Conservation (phyloP, 768 basidiomycete genomes). For the Tulasnella sp. region DNA sequence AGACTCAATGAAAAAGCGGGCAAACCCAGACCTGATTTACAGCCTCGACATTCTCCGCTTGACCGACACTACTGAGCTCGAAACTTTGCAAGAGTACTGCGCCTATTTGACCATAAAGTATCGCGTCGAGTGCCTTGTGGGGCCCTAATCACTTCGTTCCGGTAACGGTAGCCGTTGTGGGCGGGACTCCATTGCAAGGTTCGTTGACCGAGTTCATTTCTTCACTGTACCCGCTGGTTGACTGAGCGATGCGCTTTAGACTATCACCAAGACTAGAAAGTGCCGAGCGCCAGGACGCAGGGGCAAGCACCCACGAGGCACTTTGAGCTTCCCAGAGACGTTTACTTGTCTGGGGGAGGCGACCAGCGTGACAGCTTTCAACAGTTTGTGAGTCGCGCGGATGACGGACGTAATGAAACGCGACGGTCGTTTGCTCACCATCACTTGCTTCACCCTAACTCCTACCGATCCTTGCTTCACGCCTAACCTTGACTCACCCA, state of each 20-base stretch:
- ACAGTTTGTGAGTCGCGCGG: conserved; percentile 6
- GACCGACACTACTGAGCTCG: not conserved
- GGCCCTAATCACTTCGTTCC: not conserved
- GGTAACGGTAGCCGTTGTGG: too few relatives aligned
- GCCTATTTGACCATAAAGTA: not conserved
- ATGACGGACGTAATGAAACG: conserved; percentile 6
- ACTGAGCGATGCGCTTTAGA: too few relatives aligned
- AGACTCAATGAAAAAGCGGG: not conserved
- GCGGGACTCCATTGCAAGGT: too few relatives aligned
- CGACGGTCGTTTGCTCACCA: conserved; percentile 3
- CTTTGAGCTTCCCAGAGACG: not conserved
- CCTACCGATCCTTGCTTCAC: not conserved
- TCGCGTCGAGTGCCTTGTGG: not conserved
- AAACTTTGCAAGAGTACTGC: not conserved
- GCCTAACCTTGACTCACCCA: conserved; percentile 1
- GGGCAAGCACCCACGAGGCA: not conserved
- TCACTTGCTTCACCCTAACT: conserved; percentile 1
- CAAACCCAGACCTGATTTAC: not conserved
- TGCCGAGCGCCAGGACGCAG: not conserved
- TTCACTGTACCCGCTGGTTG: too few relatives aligned
- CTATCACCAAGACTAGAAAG: too few relatives aligned
- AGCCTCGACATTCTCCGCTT: not conserved
- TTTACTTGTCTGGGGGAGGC: not conserved
- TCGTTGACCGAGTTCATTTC: too few relatives aligned
- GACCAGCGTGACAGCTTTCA: conserved; percentile 2